A percentile compares a stretch with the other conserved stretches of the same genome.
phyloP scores from a whole-genome alignment of 2,329 filamentous ascomycete genomes.

The Aspergillus vadensis region DNA sequence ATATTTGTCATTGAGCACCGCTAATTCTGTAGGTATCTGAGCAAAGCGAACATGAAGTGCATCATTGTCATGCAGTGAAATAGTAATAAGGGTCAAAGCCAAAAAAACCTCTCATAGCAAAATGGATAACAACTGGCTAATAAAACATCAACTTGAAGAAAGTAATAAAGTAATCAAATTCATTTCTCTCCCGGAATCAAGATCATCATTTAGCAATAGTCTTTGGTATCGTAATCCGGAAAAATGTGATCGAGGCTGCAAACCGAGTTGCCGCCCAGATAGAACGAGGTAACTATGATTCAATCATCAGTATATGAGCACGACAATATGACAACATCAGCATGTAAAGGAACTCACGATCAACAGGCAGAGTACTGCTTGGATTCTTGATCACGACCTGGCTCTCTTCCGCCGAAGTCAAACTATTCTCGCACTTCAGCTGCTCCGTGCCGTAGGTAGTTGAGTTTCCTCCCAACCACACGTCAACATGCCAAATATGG shows the following conservation, averaged over 20 bases:
- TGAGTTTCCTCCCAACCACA: constrained; percentile 42
- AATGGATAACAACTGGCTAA: neutral
- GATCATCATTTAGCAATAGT: constrained; percentile 5
- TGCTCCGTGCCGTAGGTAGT: constrained; percentile 35
- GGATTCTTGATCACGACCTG: constrained; percentile 35
- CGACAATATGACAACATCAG: neutral
- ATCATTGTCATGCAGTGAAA: too few species aligned
- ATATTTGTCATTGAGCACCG: too few species aligned
- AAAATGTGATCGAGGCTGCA: constrained; percentile 16
- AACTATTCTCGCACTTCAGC: constrained; percentile 38
- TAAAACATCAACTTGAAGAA: neutral
- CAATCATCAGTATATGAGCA: neutral
- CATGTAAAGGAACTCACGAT: constrained; percentile 30
- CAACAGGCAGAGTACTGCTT: constrained; percentile 31
- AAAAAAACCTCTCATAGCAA: neutral
- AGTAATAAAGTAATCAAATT: neutral
- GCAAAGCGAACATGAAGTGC: too few species aligned
- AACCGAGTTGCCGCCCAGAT: neutral
- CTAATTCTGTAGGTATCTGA: too few species aligned
- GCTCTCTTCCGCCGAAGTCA: constrained; percentile 34
- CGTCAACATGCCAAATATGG: constrained; percentile 37
- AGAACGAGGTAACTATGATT: constrained; percentile 12
- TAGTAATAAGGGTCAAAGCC: too few species aligned
- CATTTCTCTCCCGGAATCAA: neutral
- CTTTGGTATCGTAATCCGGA: neutral